Conservation (phyloP, 768 basidiomycete species). For the Gloeostereum incarnatum region DNA sequence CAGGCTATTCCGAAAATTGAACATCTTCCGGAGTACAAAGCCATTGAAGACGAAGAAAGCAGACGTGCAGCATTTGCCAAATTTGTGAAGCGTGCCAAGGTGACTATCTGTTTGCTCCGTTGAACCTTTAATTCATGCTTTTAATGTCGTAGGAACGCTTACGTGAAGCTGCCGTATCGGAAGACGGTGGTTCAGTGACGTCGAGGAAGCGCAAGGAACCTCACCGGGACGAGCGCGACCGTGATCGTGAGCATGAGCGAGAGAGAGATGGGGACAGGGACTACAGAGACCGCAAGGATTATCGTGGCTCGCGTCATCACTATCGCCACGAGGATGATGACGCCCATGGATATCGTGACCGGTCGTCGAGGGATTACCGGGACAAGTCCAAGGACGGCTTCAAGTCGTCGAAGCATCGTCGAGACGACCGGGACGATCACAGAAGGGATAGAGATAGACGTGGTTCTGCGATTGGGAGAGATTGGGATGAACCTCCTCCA, state of each 20-base stretch:
- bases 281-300: slow-evolving; percentile 17
- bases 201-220: slow-evolving; percentile 80
- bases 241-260: slow-evolving; percentile 22
- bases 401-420: slow-evolving; percentile 36
- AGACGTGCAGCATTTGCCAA: slow-evolving; percentile 78
- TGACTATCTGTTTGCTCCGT: slow-evolving; percentile 18
- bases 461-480: slow-evolving; percentile 31
- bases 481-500: slow-evolving; percentile 43
- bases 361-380: slow-evolving; percentile 30
- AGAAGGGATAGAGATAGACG: slow-evolving; percentile 37
- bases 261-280: slow-evolving; percentile 28
- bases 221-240: slow-evolving; percentile 25
- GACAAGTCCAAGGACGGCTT: slow-evolving; percentile 25
- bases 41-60: slow-evolving; percentile 81
- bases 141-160: slow-evolving; percentile 56
- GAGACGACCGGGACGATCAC: slow-evolving; percentile 48
- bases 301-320: slow-evolving; percentile 34
- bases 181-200: slow-evolving; percentile 77
- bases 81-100: slow-evolving; percentile 88
- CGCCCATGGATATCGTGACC: slow-evolving; percentile 26
- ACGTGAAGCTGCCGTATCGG: slow-evolving; percentile 58
- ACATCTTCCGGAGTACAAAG: slow-evolving; percentile 79
- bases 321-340: slow-evolving; percentile 45
- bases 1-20: slow-evolving; percentile 72
- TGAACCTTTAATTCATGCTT: neutral